Evolutionary conservation across 768 basidiomycete genomes (phyloP), one percentile per base, ranked within the genome.

Genomic region (Rhizopogon vulgaris): DNA sequence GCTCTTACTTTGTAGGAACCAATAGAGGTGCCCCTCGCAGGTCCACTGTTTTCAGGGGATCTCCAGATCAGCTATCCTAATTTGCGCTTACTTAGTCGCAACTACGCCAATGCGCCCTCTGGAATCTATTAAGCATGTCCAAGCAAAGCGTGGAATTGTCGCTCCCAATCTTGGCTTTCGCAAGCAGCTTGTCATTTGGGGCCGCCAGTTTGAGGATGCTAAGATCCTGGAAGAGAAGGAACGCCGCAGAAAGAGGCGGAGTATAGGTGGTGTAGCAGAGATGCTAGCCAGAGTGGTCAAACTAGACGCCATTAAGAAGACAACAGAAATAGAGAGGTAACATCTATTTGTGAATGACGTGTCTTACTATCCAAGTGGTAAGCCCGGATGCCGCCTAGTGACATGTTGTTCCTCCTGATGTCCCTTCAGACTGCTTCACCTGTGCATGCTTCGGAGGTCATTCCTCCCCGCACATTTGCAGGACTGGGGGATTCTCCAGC

Each of bases 21-120:
- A 34, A 46, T 12, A 32, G 41, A 38, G 41, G 52, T 12, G 15
- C 14, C 22, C 18, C 22, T 34, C 45, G 49, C 28, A 89, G 86
- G 85, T 90, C 11, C 89, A 91, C 64, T 90, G 89, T 63, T 66
- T 82, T 38, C 80, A 83, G 66, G 89, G 89, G 38, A 76, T 89
- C 52, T 87, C 85, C 58, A 77, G 89, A 22, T 87, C 85, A 39
- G 78, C 88, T 1, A 88, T 85, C 4, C 77, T 89, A 25, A 81
- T 90, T 3, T 83, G 84, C 55, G 89, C 86, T 49, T 90, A 88
- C 67, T 70, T 85, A 39, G 67, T 84, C 17, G 75, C 75, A 6
- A 68, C 73, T 15, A 75, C 71, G 25, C 68, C 71, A 15, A 82
- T 86, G 79, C 63, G 65, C 4, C 73, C 79, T 10, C 48, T 58